Conservation (phyloP, 2,329 filamentous ascomycete species). For the Alternaria ventricosa region DNA sequence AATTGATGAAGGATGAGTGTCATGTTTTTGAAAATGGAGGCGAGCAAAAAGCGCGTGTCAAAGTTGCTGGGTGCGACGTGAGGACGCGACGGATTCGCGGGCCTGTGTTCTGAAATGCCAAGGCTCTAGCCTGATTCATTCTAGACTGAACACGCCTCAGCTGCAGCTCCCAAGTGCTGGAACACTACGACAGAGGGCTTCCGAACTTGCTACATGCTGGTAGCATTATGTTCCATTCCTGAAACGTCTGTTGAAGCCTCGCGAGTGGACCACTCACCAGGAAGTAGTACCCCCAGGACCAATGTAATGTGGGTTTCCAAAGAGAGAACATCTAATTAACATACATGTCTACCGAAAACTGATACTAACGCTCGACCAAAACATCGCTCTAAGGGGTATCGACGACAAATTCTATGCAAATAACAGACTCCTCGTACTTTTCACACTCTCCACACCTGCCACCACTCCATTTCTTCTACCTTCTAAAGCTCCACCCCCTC, state of each 20-base stretch:
- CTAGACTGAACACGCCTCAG: too few relatives aligned
- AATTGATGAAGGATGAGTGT: too few relatives aligned
- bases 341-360: not conserved
- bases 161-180: too few relatives aligned
- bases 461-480: too few relatives aligned
- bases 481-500: slow-evolving; percentile 27
- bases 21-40: too few relatives aligned
- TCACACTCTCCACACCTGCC: not conserved
- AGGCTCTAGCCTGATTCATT: too few relatives aligned
- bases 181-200: not conserved
- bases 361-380: not conserved
- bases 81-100: not conserved
- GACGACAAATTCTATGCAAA: not conserved
- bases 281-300: not conserved
- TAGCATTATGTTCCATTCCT: not conserved
- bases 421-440: not conserved
- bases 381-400: slow-evolving; percentile 1
- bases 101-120: too few relatives aligned
- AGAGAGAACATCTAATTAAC: not conserved
- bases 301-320: not conserved
- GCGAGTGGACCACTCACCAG: not conserved
- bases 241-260: rapidly evolving
- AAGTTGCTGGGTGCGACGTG: too few relatives aligned
- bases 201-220: not conserved
- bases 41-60: too few relatives aligned